Evolutionary conservation across 2,329 filamentous ascomycete genomes (phyloP).

Genomic region (Pseudopyrenochaeta lycopersici): DNA sequence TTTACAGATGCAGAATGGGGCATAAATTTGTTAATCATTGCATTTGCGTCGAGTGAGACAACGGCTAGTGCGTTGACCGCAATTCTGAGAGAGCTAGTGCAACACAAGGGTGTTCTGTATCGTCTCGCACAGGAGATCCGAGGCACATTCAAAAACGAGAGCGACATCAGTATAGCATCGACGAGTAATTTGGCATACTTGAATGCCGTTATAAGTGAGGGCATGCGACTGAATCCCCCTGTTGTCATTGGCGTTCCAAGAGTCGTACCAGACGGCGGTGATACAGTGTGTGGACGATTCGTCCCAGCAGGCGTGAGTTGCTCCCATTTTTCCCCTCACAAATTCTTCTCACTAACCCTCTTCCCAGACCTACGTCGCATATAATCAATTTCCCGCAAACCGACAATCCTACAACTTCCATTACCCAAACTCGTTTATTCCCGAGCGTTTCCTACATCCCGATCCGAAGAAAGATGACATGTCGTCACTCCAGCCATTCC

Average conservation of each 20-base stretch:
- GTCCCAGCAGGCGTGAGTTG: conserved; percentile 31
- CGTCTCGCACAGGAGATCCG: conserved; percentile 36
- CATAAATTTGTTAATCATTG: conserved; percentile 48
- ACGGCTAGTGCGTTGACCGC: conserved; percentile 51
- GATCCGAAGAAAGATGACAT: conserved; percentile 29
- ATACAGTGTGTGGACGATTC: conserved; percentile 29
- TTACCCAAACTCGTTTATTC: conserved; percentile 41
- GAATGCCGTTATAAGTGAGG: conserved; percentile 50
- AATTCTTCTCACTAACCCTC: neutral
- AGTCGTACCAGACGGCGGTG: conserved; percentile 31
- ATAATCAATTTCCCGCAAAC: conserved; percentile 39
- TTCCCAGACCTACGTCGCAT: conserved; percentile 37
- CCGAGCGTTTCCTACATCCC: conserved; percentile 43
- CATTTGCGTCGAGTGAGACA: conserved; percentile 57
- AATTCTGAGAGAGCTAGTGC: conserved; percentile 43
- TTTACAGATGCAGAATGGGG: conserved; percentile 47
- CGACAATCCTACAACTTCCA: conserved; percentile 39
- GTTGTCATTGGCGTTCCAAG: conserved; percentile 26
- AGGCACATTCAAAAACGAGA: conserved; percentile 25
- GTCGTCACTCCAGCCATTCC: conserved; percentile 35
- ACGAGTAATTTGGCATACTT: conserved; percentile 35
- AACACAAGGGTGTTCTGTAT: conserved; percentile 34
- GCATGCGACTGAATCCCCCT: conserved; percentile 42
- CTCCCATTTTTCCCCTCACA: neutral
- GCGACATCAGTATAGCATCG: conserved; percentile 31